Conservation (phyloP, 169 alveolate genomes). For the Miamiensis avidus region DNA sequence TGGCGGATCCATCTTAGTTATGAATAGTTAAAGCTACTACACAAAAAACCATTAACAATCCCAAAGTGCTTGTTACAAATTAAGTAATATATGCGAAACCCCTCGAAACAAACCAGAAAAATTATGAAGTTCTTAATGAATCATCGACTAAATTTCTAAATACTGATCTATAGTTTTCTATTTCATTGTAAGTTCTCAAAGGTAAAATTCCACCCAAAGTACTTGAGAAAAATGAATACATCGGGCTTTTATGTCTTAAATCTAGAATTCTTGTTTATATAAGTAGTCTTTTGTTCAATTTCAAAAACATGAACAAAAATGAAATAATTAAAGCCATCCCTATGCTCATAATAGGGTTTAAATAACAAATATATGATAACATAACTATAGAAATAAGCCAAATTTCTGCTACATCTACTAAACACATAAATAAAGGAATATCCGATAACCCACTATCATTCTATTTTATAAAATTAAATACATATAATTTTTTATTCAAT, state of each 20-base stretch:
- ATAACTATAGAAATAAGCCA: not conserved
- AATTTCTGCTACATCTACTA: constrained; percentile 11
- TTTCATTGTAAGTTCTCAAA: not conserved
- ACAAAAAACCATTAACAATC: not conserved
- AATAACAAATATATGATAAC: not conserved
- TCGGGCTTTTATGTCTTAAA: constrained; percentile 7
- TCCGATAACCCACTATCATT: constrained; percentile 22
- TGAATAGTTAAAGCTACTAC: constrained; percentile 3
- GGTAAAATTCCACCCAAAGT: constrained; percentile 1
- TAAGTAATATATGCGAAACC: not conserved
- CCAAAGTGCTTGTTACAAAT: not conserved
- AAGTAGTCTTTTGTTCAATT: not conserved
- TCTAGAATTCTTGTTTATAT: not conserved
- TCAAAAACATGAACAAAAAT: not conserved
- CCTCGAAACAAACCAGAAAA: not conserved
- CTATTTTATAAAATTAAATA: not conserved
- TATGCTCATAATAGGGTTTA: not conserved
- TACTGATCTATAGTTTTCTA: not conserved
- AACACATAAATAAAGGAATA: constrained; percentile 22
- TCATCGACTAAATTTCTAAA: not conserved
- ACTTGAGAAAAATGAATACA: not conserved
- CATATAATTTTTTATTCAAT: not conserved
- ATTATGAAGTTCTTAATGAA: not conserved
- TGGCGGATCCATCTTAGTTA: not conserved
- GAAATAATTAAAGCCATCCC: not conserved